These are phyloP conservation scores for Murraya koenigii DNA, from an alignment of 345 rosid species.

Conservation along the genomic window DNA sequence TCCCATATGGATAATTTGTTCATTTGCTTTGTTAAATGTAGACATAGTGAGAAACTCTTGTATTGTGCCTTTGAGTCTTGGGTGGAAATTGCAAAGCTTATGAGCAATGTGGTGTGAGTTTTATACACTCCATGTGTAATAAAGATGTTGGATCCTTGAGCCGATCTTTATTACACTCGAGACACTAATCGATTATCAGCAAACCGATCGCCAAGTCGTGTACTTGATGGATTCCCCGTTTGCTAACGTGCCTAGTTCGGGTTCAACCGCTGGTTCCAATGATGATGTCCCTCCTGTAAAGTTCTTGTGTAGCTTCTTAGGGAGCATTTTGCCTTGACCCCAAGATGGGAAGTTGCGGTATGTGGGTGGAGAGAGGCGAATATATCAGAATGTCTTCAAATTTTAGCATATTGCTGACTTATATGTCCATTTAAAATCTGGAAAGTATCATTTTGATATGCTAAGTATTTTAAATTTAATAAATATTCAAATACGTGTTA, in stretches of 20 bases:
- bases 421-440: no score
- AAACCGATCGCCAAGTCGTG: conserved; percentile 19
- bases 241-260: conserved; percentile 31
- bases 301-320: conserved; percentile 86
- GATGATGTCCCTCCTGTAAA: conserved; percentile 78
- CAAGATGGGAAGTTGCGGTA: conserved; percentile 89
- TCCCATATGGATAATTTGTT: conserved; percentile 28
- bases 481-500: no score
- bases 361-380: conserved; percentile 95
- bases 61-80: conserved; percentile 29
- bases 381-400: no score
- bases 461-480: no score
- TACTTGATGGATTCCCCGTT: conserved; percentile 52
- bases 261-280: conserved; percentile 36
- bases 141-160: conserved; percentile 33
- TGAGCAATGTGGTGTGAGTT: conserved; percentile 25
- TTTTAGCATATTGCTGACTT: no score
- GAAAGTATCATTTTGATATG: no score
- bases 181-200: conserved; percentile 19
- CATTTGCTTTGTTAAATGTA: conserved; percentile 14
- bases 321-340: conserved; percentile 94
- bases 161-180: conserved; percentile 8
- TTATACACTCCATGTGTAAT: conserved; percentile 50
- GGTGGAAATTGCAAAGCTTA: conserved; percentile 13
- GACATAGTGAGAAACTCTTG: conserved; percentile 6